Conservation (phyloP, 768 basidiomycete genomes). For the Dendrothele bispora region DNA sequence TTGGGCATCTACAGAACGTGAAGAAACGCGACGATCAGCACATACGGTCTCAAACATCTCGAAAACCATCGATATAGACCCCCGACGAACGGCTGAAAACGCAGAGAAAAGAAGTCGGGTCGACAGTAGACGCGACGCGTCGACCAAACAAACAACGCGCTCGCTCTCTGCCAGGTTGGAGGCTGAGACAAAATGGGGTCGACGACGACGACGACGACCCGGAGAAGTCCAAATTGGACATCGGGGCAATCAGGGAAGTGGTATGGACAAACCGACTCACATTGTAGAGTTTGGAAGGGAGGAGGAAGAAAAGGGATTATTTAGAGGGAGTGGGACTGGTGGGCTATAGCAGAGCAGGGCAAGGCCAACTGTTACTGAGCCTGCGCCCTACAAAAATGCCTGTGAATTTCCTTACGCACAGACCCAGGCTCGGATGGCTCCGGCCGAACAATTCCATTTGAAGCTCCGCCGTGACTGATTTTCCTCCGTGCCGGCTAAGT, state of each 20-base stretch:
- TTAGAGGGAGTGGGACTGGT: conserved; percentile 5
- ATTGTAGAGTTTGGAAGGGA: conserved; percentile 6
- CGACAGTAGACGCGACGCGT: conserved; percentile 36
- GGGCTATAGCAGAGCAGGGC: conserved; percentile 7
- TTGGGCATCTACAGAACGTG: conserved; percentile 56
- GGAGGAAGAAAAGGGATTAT: conserved; percentile 1
- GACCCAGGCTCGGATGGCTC: not conserved
- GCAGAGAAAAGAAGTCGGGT: conserved; percentile 14
- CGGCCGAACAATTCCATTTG: not conserved
- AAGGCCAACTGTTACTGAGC: conserved; percentile 1
- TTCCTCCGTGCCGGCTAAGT: too few relatives aligned
- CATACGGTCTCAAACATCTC: too few relatives aligned
- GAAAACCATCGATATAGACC: conserved; percentile 25
- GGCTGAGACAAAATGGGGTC: conserved; percentile 7
- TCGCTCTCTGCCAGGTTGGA: not conserved
- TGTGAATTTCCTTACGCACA: conserved; percentile 2
- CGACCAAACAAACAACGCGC: conserved; percentile 35
- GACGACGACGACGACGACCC: conserved; percentile 25
- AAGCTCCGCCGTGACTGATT: too few relatives aligned
- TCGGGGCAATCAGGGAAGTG: conserved; percentile 8
- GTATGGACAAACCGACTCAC: conserved; percentile 14
- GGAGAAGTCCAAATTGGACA: conserved; percentile 9
- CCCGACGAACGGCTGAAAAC: conserved; percentile 18
- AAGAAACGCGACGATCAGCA: conserved; percentile 25
- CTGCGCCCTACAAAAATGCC: not conserved